Evolutionary conservation across 352 stramenopile genomes (phyloP).

Genomic region (Phytophthora sansomeana): DNA sequence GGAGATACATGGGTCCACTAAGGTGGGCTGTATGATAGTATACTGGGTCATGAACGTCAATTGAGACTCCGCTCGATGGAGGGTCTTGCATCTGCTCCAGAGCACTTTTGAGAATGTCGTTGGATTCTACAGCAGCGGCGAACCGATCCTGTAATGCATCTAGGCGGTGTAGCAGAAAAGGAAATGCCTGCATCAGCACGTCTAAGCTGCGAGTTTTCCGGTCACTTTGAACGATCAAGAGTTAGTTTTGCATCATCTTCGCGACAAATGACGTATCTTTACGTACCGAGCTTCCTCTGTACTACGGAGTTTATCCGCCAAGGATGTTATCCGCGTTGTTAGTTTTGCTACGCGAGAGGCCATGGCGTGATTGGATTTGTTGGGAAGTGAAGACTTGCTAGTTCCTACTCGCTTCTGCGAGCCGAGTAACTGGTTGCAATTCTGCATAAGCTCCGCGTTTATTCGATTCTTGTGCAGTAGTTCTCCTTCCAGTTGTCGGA

Average conservation of each 20-base stretch:
- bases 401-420: conserved; percentile 14
- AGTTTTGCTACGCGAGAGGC: conserved; percentile 13
- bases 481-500: conserved; percentile 57
- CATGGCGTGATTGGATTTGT: conserved; percentile 10
- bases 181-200: conserved; percentile 53
- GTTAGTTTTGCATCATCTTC: too few relatives aligned
- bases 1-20: conserved; percentile 38
- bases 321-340: conserved; percentile 32
- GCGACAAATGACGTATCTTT: background rate
- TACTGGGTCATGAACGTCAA: background rate
- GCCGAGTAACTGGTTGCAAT: conserved; percentile 36
- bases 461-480: conserved; percentile 43
- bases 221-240: too few relatives aligned
- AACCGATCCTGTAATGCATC: conserved; percentile 62
- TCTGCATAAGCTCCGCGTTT: conserved; percentile 45
- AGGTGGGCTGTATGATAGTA: background rate
- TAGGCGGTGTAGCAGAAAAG: conserved; percentile 52
- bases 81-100: conserved; percentile 52
- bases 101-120: conserved; percentile 56
- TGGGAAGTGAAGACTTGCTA: conserved; percentile 6
- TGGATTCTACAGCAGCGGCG: conserved; percentile 51
- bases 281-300: conserved; percentile 52
- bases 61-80: background rate
- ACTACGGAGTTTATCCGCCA: conserved; percentile 46
- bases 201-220: conserved; percentile 52